phyloP scores from a whole-genome alignment of 1,139 yeast species.

The Meyerozyma elateridarum region DNA sequence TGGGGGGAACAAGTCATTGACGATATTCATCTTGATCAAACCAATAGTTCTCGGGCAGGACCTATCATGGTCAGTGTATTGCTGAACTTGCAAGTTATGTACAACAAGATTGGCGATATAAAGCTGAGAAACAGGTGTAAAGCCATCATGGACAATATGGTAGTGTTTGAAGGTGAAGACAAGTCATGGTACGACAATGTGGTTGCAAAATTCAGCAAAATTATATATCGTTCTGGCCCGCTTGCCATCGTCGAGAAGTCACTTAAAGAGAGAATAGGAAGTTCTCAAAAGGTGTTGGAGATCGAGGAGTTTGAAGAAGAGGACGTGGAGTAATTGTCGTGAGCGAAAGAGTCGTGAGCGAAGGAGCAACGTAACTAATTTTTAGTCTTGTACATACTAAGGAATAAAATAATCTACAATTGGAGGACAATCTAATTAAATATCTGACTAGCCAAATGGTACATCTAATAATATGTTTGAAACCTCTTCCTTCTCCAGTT shows the following conservation, averaged over 20 bases:
- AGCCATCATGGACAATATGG: constrained; percentile 12
- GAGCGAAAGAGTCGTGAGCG: no score
- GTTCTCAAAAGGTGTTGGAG: constrained; percentile 28
- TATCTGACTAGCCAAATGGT: neutral
- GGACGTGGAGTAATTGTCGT: constrained; percentile 34
- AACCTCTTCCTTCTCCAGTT: no score
- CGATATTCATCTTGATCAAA: constrained; percentile 30
- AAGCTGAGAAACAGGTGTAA: constrained; percentile 23
- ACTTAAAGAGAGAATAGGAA: constrained; percentile 37
- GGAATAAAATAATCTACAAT: neutral
- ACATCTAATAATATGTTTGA: no score
- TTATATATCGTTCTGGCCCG: constrained; percentile 40
- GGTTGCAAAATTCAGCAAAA: constrained; percentile 33
- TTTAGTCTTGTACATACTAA: no score
- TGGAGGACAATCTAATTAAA: neutral
- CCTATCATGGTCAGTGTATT: constrained; percentile 30
- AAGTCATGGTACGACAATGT: constrained; percentile 33
- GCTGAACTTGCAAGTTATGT: constrained; percentile 34
- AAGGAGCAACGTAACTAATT: no score
- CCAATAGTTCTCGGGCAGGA: constrained; percentile 24
- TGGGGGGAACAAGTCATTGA: constrained; percentile 58
- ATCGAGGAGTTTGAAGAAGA: constrained; percentile 43
- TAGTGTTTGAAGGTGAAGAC: constrained; percentile 19
- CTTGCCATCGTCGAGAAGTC: constrained; percentile 41
- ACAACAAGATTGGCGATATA: constrained; percentile 23